Conservation (phyloP, 2,329 filamentous ascomycete species). For the Aspergillus pseudonomiae region DNA sequence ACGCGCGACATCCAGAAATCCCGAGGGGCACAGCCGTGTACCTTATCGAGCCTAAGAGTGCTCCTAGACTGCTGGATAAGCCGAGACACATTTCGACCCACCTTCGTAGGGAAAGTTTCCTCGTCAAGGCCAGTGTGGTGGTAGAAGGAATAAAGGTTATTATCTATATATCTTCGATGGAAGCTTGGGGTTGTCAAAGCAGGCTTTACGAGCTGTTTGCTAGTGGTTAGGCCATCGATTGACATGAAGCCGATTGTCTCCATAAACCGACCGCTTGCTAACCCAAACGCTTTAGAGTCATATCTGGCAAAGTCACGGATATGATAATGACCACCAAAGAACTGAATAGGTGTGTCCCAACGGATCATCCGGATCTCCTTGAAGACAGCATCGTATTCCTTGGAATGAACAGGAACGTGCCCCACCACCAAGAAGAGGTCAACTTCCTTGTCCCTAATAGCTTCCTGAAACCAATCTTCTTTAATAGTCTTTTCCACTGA, state of each 20-base stretch:
- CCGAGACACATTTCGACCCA: conserved; percentile 71
- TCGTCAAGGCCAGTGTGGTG: conserved; percentile 76
- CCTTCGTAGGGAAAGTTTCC: conserved; percentile 73
- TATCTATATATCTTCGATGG: conserved; percentile 85
- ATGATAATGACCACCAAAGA: conserved; percentile 90
- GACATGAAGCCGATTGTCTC: conserved; percentile 96
- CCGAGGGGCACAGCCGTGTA: conserved; percentile 80
- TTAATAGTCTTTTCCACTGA: conserved; percentile 78
- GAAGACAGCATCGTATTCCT: conserved; percentile 77
- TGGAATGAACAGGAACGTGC: conserved; percentile 79
- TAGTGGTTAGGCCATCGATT: conserved; percentile 65
- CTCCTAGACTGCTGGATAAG: conserved; percentile 72
- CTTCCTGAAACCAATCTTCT: conserved; percentile 85
- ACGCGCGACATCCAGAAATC: conserved; percentile 81
- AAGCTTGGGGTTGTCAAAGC: conserved; percentile 58
- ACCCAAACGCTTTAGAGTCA: conserved; percentile 74
- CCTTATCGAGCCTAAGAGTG: conserved; percentile 70
- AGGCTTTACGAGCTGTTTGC: conserved; percentile 33
- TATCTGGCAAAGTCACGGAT: conserved; percentile 82
- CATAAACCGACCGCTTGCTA: conserved; percentile 89
- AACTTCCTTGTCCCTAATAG: conserved; percentile 74
- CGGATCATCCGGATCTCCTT: conserved; percentile 74
- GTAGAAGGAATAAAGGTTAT: conserved; percentile 82
- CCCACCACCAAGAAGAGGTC: conserved; percentile 87
- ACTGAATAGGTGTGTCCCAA: conserved; percentile 82